Evolutionary conservation across 306 rosid species (phyloP).

Genomic region (Ormosia emarginata): DNA sequence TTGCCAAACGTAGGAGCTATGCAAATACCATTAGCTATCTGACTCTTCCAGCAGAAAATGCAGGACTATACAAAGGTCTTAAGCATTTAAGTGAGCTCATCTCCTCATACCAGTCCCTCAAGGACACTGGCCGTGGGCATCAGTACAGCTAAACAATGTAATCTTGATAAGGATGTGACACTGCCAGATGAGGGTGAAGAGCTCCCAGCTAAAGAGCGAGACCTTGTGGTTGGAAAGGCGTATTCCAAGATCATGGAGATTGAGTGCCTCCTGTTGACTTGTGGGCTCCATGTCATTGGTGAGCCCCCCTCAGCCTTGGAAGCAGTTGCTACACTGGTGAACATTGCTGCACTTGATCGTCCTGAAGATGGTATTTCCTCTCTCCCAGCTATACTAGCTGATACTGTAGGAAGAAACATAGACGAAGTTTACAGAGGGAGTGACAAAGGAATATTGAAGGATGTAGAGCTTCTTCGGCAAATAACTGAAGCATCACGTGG

Average conservation of each 20-base stretch:
- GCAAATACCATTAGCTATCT: constrained; percentile 97
- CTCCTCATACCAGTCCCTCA: constrained; percentile 90
- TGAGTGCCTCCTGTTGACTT: constrained; percentile 89
- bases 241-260: constrained; percentile 98
- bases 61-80: constrained; percentile 98
- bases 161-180: constrained; percentile 94
- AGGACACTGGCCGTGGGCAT: constrained; percentile 95
- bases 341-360: constrained; percentile 94
- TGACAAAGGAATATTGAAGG: constrained; percentile 86
- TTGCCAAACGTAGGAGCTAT: constrained; percentile 96
- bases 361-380: constrained; percentile 79
- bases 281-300: constrained; percentile 95
- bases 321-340: constrained; percentile 96
- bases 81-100: constrained; percentile 96
- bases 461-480: constrained; percentile 92
- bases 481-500: constrained; percentile 89
- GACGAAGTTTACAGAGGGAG: constrained; percentile 82
- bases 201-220: constrained; percentile 80
- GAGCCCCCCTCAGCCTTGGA: constrained; percentile 99
- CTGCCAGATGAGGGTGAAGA: constrained; percentile 84
- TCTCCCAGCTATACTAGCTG: constrained; percentile 79
- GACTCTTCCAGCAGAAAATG: constrained; percentile 99
- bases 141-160: constrained; percentile 94
- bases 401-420: constrained; percentile 79
- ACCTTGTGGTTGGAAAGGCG: constrained; percentile 88